These are phyloP conservation scores for Colletotrichum abscissum DNA, from an alignment of 2,329 filamentous ascomycete species.

Conservation along the genomic window DNA sequence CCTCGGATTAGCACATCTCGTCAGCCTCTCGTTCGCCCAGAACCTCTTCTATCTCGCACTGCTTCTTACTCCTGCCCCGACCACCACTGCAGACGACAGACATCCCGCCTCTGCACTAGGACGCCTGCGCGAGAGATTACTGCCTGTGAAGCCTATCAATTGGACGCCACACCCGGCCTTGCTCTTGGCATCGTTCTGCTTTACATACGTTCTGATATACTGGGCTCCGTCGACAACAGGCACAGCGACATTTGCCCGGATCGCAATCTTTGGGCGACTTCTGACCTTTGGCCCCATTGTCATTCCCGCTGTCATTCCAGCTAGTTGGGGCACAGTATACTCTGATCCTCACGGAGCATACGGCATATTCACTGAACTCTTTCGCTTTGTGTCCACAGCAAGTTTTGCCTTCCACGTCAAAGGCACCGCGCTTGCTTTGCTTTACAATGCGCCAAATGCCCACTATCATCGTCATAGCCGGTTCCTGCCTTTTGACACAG, in stretches of 20 bases:
- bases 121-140: constrained; percentile 43
- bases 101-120: constrained; percentile 44
- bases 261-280: constrained; percentile 46
- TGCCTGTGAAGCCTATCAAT: constrained; percentile 54
- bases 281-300: constrained; percentile 59
- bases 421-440: constrained; percentile 54
- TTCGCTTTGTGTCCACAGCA: constrained; percentile 56
- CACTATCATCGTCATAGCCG: constrained; percentile 61
- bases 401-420: constrained; percentile 59
- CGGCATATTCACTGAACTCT: constrained; percentile 56
- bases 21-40: constrained; percentile 70
- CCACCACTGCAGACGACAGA: constrained; percentile 44
- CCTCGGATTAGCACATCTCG: constrained; percentile 67
- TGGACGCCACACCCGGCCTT: constrained; percentile 54
- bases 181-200: constrained; percentile 46
- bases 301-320: constrained; percentile 58
- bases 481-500: constrained; percentile 57
- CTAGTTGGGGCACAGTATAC: constrained; percentile 59
- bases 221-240: constrained; percentile 53
- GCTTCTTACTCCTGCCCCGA: constrained; percentile 64
- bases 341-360: constrained; percentile 51
- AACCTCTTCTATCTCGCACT: constrained; percentile 72
- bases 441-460: constrained; percentile 58
- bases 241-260: constrained; percentile 51
- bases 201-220: constrained; percentile 50